A percentile compares a stretch with the other conserved stretches of the same genome.
Conservation (phyloP, 345 rosid species). For the Bruguiera sexangula region DNA sequence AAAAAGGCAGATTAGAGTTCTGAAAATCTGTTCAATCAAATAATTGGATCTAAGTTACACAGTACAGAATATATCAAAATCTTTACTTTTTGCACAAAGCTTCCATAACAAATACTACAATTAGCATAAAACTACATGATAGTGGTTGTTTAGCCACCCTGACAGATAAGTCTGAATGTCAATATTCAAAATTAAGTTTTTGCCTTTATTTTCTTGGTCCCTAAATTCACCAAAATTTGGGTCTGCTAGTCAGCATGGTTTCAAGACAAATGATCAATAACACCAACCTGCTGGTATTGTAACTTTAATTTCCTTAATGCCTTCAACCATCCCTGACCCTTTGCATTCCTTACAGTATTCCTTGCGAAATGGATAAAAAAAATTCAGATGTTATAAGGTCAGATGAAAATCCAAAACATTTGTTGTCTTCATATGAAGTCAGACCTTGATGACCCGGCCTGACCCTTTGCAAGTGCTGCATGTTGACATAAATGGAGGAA, state of each 20-base stretch:
- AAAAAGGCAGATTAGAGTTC: constrained; percentile 2
- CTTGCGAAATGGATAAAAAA: constrained; percentile 37
- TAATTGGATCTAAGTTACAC: too few relatives aligned
- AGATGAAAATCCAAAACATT: background rate
- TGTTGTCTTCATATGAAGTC: constrained; percentile 15
- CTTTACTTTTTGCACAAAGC: too few relatives aligned
- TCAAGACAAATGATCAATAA: constrained; percentile 17
- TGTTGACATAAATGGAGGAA: constrained; percentile 89
- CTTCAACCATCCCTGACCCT: constrained; percentile 81
- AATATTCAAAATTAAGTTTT: too few relatives aligned
- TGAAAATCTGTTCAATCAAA: too few relatives aligned
- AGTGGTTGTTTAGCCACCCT: constrained; percentile 2
- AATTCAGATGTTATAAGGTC: background rate
- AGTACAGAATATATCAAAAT: too few relatives aligned
- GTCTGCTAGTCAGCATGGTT: background rate
- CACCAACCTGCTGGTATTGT: constrained; percentile 73
- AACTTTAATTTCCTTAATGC: constrained; percentile 63
- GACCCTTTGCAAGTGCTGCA: constrained; percentile 75
- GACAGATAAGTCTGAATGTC: too few relatives aligned
- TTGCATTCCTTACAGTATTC: constrained; percentile 62
- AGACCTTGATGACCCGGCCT: constrained; percentile 68
- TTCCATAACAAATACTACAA: background rate
- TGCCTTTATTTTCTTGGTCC: too few relatives aligned
- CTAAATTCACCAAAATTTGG: too few relatives aligned
- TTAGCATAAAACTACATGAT: background rate